These are phyloP conservation scores for Rhizopus stolonifer DNA, from an alignment of 371 early-diverging fungal genomes.

Conservation along the genomic window DNA sequence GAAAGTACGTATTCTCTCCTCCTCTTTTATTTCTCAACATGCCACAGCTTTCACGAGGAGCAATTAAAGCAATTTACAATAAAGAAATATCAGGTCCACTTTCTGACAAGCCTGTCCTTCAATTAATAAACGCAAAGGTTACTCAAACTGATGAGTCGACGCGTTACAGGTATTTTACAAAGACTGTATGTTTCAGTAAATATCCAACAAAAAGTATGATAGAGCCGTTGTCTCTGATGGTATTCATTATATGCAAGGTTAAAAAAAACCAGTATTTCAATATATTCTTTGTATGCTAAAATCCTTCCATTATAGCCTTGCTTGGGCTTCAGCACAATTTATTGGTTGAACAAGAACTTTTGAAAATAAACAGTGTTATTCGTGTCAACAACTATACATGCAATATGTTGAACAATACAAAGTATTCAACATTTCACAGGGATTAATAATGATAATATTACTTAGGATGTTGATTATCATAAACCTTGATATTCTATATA, in stretches of 20 bases:
- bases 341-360: conserved; percentile 42
- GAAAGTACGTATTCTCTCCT: no score
- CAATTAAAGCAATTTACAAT: conserved; percentile 45
- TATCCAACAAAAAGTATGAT: no score
- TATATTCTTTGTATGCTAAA: no score
- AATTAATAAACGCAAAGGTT: conserved; percentile 65
- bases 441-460: background rate
- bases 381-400: conserved; percentile 48
- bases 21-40: background rate
- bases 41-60: conserved; percentile 41
- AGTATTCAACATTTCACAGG: no score
- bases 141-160: conserved; percentile 29
- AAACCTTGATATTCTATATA: conserved; percentile 45
- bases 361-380: conserved; percentile 56
- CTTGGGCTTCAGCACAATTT: conserved; percentile 57
- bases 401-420: conserved; percentile 57
- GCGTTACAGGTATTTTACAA: conserved; percentile 62
- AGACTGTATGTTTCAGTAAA: no score
- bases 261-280: no score
- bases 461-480: conserved; percentile 59
- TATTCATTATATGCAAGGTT: conserved; percentile 66
- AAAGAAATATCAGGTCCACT: conserved; percentile 30
- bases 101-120: conserved; percentile 47
- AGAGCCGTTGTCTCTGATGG: conserved; percentile 77
- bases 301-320: no score